A percentile compares a stretch with the other conserved stretches of the same genome.
These are phyloP conservation scores for Maudiozyma humilis DNA, from an alignment of 1,139 yeast species.

Conservation along the genomic window DNA sequence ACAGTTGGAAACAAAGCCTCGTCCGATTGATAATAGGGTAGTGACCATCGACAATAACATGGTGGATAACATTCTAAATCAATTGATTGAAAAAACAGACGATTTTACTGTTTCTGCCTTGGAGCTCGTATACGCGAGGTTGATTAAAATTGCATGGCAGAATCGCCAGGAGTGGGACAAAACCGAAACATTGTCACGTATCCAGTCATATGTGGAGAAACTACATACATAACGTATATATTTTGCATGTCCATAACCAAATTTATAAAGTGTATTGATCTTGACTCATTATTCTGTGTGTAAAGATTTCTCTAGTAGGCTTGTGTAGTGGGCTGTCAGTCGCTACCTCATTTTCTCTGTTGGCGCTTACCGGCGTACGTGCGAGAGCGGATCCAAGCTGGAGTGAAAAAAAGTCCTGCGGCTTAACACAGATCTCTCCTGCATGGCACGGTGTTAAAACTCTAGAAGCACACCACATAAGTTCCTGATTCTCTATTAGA, in stretches of 20 bases:
- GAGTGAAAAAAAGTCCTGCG: too few species aligned
- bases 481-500: too few species aligned
- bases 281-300: too few species aligned
- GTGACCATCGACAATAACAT: constrained; percentile 1
- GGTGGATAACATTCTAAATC: constrained; percentile 21
- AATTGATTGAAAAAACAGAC: constrained; percentile 37
- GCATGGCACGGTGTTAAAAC: not conserved
- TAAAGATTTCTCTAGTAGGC: too few species aligned
- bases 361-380: too few species aligned
- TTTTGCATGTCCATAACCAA: not conserved
- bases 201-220: constrained; percentile 1
- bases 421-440: too few species aligned
- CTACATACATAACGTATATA: not conserved
- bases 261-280: too few species aligned
- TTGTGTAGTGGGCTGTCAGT: too few species aligned
- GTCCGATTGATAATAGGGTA: constrained; percentile 3
- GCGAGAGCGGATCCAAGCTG: too few species aligned
- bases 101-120: constrained; percentile 57
- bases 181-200: constrained; percentile 27
- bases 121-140: constrained; percentile 62
- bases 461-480: not conserved
- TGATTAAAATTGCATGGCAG: constrained; percentile 71
- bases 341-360: too few species aligned
- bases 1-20: not conserved
- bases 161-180: constrained; percentile 64